phyloP scores from a whole-genome alignment of 1,139 yeast species.

The Taphrina confusa region DNA sequence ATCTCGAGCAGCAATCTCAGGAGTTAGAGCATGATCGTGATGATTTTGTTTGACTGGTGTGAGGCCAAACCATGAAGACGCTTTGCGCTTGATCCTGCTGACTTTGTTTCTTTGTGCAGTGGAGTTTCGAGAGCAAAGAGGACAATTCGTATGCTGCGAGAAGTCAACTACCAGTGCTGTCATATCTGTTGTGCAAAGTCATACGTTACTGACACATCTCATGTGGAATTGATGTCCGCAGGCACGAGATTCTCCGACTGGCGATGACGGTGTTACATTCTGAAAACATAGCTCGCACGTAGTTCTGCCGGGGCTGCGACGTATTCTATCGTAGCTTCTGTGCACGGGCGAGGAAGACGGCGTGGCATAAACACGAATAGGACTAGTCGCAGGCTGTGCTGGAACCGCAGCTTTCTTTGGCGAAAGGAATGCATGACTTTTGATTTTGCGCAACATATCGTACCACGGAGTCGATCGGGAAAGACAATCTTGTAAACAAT shows the following conservation, averaged over 20 bases:
- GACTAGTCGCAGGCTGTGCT: constrained; percentile 8
- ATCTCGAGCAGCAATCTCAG: too few species aligned
- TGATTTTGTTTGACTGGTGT: constrained; percentile 5
- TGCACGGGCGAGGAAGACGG: neutral
- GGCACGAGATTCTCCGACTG: neutral
- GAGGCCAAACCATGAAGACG: constrained; percentile 3
- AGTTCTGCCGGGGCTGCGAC: neutral
- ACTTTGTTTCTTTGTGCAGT: neutral
- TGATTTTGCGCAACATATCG: constrained; percentile 11
- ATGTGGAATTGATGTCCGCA: neutral
- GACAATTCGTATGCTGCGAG: too few species aligned
- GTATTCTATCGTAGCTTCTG: neutral
- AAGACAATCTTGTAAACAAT: too few species aligned
- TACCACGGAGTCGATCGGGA: too few species aligned
- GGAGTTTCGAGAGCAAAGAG: too few species aligned
- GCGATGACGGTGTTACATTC: neutral
- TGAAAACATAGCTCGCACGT: neutral
- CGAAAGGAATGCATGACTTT: constrained; percentile 11
- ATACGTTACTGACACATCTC: too few species aligned
- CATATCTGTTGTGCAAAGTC: too few species aligned
- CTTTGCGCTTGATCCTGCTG: neutral
- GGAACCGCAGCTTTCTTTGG: neutral
- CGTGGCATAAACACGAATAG: neutral
- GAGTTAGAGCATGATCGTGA: too few species aligned
- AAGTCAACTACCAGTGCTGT: too few species aligned